These are phyloP conservation scores for Crucibulum laeve DNA, from an alignment of 768 basidiomycete genomes.

Conservation along the genomic window DNA sequence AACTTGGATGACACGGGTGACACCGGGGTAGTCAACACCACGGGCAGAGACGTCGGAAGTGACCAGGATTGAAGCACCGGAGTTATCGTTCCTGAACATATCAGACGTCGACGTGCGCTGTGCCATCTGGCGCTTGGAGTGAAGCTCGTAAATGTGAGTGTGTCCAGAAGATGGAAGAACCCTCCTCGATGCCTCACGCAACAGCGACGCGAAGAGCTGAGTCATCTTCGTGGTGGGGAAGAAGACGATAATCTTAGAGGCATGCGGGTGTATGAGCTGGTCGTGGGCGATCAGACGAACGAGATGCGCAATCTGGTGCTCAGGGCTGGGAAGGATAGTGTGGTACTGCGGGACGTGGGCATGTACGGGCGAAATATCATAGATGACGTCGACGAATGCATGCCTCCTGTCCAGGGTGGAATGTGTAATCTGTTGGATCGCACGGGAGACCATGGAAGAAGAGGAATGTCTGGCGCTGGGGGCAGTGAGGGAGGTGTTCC, in stretches of 20 bases:
- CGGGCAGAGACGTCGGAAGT: conserved; percentile 88
- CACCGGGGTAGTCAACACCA: conserved; percentile 85
- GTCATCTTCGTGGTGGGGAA: conserved; percentile 83
- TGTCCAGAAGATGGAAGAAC: conserved; percentile 45
- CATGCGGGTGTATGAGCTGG: conserved; percentile 63
- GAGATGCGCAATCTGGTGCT: conserved; percentile 74
- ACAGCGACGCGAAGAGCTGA: conserved; percentile 62
- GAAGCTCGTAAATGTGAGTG: conserved; percentile 73
- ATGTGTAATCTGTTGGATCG: conserved; percentile 68
- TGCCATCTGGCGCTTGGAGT: conserved; percentile 68
- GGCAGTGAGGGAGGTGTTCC: conserved; percentile 51
- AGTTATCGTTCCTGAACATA: conserved; percentile 51
- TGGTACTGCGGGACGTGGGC: conserved; percentile 78
- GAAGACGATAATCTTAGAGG: conserved; percentile 80
- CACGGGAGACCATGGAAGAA: conserved; percentile 83
- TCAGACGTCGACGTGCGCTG: conserved; percentile 53
- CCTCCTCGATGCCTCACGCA: conserved; percentile 43
- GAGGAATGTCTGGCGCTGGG: conserved; percentile 83
- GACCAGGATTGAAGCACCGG: conserved; percentile 61
- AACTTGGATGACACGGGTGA: conserved; percentile 88
- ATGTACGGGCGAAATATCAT: conserved; percentile 60
- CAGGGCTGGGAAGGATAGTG: conserved; percentile 63
- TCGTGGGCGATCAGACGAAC: conserved; percentile 83
- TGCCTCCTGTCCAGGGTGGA: conserved; percentile 56
- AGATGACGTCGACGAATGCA: conserved; percentile 65